Evolutionary conservation across 2,329 filamentous ascomycete species (phyloP).

Genomic region (Colletotrichum caudatum): DNA sequence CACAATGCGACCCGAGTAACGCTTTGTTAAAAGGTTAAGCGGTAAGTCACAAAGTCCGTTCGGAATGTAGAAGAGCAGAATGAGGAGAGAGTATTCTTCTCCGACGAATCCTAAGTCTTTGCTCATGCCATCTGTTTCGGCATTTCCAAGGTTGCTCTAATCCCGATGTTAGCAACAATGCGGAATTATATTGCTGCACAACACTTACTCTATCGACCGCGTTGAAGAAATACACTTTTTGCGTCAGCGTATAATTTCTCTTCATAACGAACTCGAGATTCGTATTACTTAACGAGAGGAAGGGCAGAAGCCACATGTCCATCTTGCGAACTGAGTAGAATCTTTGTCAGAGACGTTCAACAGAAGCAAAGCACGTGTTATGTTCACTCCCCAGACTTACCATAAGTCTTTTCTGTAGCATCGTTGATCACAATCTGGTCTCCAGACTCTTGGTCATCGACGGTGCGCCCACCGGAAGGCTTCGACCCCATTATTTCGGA

Average conservation of each 20-base stretch:
- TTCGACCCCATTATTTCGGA: neutral
- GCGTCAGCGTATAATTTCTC: neutral
- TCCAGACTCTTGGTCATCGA: constrained; percentile 4
- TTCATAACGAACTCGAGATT: too few species aligned
- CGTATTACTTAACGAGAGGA: constrained; percentile 51
- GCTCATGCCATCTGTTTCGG: constrained; percentile 59
- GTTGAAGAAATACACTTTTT: constrained; percentile 46
- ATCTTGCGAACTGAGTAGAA: constrained; percentile 49
- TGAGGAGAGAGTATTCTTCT: constrained; percentile 57
- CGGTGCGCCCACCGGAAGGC: neutral
- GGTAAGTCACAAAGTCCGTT: constrained; percentile 63
- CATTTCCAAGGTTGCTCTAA: constrained; percentile 60
- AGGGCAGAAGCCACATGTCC: constrained; percentile 57
- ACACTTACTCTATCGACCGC: constrained; percentile 41
- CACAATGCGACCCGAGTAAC: constrained; percentile 50
- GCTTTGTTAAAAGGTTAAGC: constrained; percentile 61
- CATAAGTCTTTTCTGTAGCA: constrained; percentile 13
- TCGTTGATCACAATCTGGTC: constrained; percentile 4
- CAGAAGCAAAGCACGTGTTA: too few species aligned
- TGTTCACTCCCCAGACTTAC: neutral
- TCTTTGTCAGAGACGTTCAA: neutral
- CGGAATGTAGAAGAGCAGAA: constrained; percentile 64
- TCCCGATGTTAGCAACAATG: neutral
- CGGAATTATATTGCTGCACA: rapidly evolving
- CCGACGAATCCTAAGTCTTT: constrained; percentile 56